Conservation (phyloP, 768 basidiomycete genomes). For the Cyathus striatus region DNA sequence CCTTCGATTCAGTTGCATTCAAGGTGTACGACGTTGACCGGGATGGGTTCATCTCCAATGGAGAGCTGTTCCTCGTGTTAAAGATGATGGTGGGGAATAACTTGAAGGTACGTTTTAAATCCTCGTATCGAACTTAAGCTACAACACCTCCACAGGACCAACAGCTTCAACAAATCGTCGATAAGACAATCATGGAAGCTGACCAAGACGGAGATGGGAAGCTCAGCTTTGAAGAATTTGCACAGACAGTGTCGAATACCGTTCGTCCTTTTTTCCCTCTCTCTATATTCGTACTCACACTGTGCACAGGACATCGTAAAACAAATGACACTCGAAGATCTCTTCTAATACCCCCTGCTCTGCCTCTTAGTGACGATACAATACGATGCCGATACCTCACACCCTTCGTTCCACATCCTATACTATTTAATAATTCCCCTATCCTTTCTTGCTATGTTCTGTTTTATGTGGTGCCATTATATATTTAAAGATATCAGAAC, state of each 20-base stretch:
- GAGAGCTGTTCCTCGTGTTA: conserved; percentile 94
- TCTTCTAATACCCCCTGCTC: conserved; percentile 49
- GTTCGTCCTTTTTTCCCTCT: conserved; percentile 35
- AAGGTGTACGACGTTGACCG: conserved; percentile 99
- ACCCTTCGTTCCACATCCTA: too few species aligned
- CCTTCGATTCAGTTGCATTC: conserved; percentile 75
- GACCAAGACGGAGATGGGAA: conserved; percentile 98
- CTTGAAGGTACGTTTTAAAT: conserved; percentile 63
- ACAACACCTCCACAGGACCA: conserved; percentile 88
- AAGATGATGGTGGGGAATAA: conserved; percentile 99
- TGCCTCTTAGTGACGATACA: too few species aligned
- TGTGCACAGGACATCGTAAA: conserved; percentile 88
- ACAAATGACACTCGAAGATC: conserved; percentile 95
- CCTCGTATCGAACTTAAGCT: too few species aligned
- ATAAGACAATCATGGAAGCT: conserved; percentile 99
- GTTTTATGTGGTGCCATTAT: too few species aligned
- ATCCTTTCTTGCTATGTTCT: too few species aligned
- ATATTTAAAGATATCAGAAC: too few species aligned
- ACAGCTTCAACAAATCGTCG: conserved; percentile 98
- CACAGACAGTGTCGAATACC: conserved; percentile 94
- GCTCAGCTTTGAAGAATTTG: conserved; percentile 95
- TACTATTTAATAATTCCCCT: too few species aligned
- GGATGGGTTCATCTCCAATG: conserved; percentile 96
- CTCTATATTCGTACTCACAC: conserved; percentile 3
- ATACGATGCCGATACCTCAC: too few species aligned